Evolutionary conservation across 805 yeast genomes (phyloP), one percentile per base, ranked within the genome.

Genomic region (Nakazawaea peltata): DNA sequence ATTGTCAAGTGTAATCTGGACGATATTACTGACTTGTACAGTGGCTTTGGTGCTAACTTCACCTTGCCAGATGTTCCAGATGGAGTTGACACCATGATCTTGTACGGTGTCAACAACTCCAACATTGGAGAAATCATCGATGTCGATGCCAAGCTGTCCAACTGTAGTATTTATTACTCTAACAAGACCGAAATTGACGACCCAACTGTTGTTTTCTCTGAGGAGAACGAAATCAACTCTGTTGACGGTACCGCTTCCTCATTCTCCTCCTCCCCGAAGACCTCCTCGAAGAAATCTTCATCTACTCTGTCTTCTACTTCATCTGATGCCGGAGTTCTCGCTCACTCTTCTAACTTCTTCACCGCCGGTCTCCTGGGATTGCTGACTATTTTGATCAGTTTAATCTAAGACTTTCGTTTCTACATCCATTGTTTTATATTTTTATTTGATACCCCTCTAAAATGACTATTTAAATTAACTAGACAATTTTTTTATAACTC

Each of bases 61-160:
- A 54, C 61, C 11, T 47, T 72, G n/a, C 77, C 77, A 30, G 53
- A 52, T 9, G 68, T 61, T 37, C 72, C 76, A 34, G 57, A 52
- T 28, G 72, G 62, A 15, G 59, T 67, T 37, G 44, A 60, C 8
- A 48, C 50, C 5, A 42, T 71, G 52, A 72, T 73, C 43, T 47
- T 60, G 40, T 51, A 68, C 42, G 80, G 80, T 54, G 69, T 62
- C 28, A 58, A 59, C 42, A 55, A 59, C 39, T 48, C 65, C 19
- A 66, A 70, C 34, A 47, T 59, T 36, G 79, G 79, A 41, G 35
- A 57, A 22, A 48, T 73, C 19, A 47, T 71, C 38, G 60, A 58
- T 30, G 56, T 68, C 29, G 46, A 52, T 12, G 54, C 59, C 1
- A 59, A 51, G 37, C 56, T 59, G n/a, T 56, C 69, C 4, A 63